Percentiles rank a stretch among this genome's conserved stretches.
Evolutionary conservation across 306 rosid genomes (phyloP).

Genomic region (Fragaria iinumae): DNA sequence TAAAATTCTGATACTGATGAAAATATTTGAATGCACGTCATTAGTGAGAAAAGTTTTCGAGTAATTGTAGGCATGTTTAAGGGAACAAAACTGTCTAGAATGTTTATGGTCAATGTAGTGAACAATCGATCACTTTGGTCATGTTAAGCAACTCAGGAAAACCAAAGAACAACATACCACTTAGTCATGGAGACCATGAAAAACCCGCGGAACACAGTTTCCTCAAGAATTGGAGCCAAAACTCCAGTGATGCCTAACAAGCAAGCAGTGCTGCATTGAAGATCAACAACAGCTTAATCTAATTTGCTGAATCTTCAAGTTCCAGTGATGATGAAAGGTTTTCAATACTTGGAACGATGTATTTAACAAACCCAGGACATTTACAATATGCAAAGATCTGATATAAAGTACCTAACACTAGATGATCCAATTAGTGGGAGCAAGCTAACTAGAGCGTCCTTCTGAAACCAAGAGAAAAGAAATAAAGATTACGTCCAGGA

Average conservation of each 20-base stretch:
- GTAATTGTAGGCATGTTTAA: neutral
- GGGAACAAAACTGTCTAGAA: neutral
- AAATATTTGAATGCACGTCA: neutral
- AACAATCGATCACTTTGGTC: neutral
- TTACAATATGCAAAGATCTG: conserved; percentile 5
- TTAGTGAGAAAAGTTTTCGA: neutral
- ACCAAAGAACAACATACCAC: conserved; percentile 47
- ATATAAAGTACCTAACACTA: conserved; percentile 57
- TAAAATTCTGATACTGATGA: neutral
- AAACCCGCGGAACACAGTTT: conserved; percentile 88
- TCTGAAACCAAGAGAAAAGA: conserved; percentile 57
- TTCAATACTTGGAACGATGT: neutral
- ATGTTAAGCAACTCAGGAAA: neutral
- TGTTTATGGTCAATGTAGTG: neutral
- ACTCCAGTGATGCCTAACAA: conserved; percentile 85
- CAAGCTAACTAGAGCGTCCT: conserved; percentile 86
- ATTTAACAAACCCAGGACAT: neutral
- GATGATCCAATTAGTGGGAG: conserved; percentile 95
- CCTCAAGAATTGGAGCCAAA: conserved; percentile 96
- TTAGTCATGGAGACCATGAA: conserved; percentile 86
- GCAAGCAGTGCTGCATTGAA: conserved; percentile 81
- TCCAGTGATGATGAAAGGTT: neutral
- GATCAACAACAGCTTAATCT: conserved; percentile 18
- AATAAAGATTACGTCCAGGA: conserved; percentile 13
- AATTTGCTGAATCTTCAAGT: conserved; percentile 1